phyloP scores from a whole-genome alignment of 768 basidiomycete species.

The Scleroderma bovista region DNA sequence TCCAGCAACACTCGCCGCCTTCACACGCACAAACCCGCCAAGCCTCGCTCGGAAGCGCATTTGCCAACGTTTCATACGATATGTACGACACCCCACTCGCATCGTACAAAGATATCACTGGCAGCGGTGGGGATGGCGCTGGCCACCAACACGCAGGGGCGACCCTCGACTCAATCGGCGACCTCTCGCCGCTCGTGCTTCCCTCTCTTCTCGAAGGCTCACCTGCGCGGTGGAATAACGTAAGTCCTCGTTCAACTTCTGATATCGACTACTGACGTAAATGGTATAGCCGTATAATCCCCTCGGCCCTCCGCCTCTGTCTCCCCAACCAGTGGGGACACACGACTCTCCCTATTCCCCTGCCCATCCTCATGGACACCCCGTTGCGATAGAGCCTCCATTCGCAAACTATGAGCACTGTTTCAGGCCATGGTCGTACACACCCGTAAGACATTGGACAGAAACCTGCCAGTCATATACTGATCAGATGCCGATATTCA shows the following conservation, averaged over 20 bases:
- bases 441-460: slow-evolving; percentile 22
- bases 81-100: slow-evolving; percentile 18
- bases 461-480: slow-evolving; percentile 13
- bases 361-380: slow-evolving; percentile 10
- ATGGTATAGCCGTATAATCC: slow-evolving; percentile 29
- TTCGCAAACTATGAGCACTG: slow-evolving; percentile 16
- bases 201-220: slow-evolving; percentile 24
- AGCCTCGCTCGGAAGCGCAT: slow-evolving; percentile 24
- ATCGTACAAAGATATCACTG: slow-evolving; percentile 5
- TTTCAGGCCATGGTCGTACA: slow-evolving; percentile 11
- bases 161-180: slow-evolving; percentile 18
- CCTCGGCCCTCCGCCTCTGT: slow-evolving; percentile 22
- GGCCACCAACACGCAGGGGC: slow-evolving; percentile 19
- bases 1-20: slow-evolving; percentile 7
- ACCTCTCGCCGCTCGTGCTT: slow-evolving; percentile 27
- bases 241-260: slow-evolving; percentile 13
- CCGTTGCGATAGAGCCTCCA: slow-evolving; percentile 15
- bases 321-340: slow-evolving; percentile 12
- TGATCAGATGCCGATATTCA: slow-evolving; percentile 24
- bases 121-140: slow-evolving; percentile 9
- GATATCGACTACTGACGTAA: slow-evolving; percentile 4
- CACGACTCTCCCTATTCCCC: slow-evolving; percentile 2
- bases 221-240: slow-evolving; percentile 31
- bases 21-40: slow-evolving; percentile 12
- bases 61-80: slow-evolving; percentile 27